Percentiles rank a stretch among this genome's conserved stretches.
Evolutionary conservation across 2,329 filamentous ascomycete species (phyloP).

Genomic region (Torrubiella hemipterigena): DNA sequence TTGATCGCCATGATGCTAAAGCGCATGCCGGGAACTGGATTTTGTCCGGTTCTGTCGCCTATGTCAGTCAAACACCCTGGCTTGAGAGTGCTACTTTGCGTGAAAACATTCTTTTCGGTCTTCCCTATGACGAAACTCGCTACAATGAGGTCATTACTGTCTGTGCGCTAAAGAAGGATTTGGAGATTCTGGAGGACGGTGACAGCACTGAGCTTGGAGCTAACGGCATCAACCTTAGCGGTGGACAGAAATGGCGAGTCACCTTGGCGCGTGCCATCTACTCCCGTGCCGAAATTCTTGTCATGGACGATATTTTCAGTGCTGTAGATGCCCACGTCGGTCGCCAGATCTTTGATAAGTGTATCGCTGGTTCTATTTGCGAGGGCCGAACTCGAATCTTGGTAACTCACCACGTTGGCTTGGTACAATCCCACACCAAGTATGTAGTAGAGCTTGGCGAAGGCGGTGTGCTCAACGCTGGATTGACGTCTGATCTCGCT

Average conservation of each 20-base stretch:
- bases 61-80: slow-evolving; percentile 72
- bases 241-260: slow-evolving; percentile 74
- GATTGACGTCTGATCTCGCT: slow-evolving; percentile 52
- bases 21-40: slow-evolving; percentile 58
- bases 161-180: slow-evolving; percentile 63
- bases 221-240: slow-evolving; percentile 74
- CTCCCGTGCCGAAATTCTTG: slow-evolving; percentile 61
- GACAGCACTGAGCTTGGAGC: slow-evolving; percentile 73
- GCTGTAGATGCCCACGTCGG: slow-evolving; percentile 74
- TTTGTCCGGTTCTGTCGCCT: slow-evolving; percentile 57
- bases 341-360: slow-evolving; percentile 66
- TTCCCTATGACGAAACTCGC: slow-evolving; percentile 56
- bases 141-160: slow-evolving; percentile 60
- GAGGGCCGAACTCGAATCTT: slow-evolving; percentile 61
- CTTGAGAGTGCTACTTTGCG: slow-evolving; percentile 71
- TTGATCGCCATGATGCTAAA: slow-evolving; percentile 47
- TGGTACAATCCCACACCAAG: slow-evolving; percentile 59
- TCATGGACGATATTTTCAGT: slow-evolving; percentile 78
- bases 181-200: slow-evolving; percentile 64
- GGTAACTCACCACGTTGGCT: slow-evolving; percentile 67
- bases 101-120: slow-evolving; percentile 68
- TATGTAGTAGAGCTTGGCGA: slow-evolving; percentile 64
- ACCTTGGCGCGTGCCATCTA: slow-evolving; percentile 72
- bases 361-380: slow-evolving; percentile 59
- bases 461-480: slow-evolving; percentile 52